Evolutionary conservation across 2,329 filamentous ascomycete species (phyloP).

Genomic region (Dactylonectria estremocensis): DNA sequence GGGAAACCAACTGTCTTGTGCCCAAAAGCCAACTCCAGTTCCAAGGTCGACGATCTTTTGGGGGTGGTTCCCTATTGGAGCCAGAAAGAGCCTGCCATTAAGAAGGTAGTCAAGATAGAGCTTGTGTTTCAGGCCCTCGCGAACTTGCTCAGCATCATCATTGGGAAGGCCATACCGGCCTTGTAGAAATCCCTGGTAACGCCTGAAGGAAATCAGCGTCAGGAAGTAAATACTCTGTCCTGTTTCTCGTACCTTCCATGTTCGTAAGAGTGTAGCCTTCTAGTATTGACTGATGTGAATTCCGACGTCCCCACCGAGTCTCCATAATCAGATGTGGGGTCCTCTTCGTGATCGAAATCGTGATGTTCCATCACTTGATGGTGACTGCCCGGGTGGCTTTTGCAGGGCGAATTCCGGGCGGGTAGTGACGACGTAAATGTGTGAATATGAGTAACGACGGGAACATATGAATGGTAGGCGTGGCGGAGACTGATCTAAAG

Average conservation of each 20-base stretch:
- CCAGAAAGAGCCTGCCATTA: conserved; percentile 58
- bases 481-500: conserved; percentile 22
- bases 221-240: background rate
- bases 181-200: conserved; percentile 64
- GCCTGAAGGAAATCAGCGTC: conserved; percentile 51
- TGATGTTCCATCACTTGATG: conserved; percentile 43
- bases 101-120: conserved; percentile 64
- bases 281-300: conserved; percentile 58
- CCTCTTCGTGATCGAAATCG: conserved; percentile 46
- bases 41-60: conserved; percentile 67
- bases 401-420: conserved; percentile 25
- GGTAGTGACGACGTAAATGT: conserved; percentile 23
- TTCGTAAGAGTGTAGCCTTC: conserved; percentile 54
- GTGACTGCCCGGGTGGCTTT: conserved; percentile 17
- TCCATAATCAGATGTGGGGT: conserved; percentile 58
- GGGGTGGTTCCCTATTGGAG: conserved; percentile 61
- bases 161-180: conserved; percentile 68
- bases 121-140: conserved; percentile 65
- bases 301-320: conserved; percentile 56
- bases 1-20: conserved; percentile 62
- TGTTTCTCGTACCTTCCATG: conserved; percentile 53
- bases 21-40: conserved; percentile 70
- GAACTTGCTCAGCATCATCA: conserved; percentile 65
- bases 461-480: conserved; percentile 41
- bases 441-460: conserved; percentile 15